phyloP scores from a whole-genome alignment of 2,329 filamentous ascomycete species.

The Alternaria panax region DNA sequence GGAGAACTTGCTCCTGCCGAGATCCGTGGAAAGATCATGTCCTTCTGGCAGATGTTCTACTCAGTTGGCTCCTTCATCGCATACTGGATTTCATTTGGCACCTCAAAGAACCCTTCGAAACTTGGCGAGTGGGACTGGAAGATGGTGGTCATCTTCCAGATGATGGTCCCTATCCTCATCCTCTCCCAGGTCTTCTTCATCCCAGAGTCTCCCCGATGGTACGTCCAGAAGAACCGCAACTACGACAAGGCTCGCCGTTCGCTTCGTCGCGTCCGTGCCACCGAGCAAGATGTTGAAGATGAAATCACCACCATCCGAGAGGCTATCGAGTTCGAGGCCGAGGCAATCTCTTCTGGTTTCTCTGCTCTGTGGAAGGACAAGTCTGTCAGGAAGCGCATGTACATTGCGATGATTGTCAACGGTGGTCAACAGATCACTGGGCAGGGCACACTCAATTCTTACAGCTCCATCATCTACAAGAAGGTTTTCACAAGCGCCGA shows the following conservation, averaged over 20 bases:
- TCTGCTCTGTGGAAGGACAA: constrained; percentile 73
- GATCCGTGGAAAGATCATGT: constrained; percentile 73
- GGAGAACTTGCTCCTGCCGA: constrained; percentile 70
- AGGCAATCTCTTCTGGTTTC: constrained; percentile 70
- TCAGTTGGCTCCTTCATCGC: constrained; percentile 70
- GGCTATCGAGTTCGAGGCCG: constrained; percentile 75
- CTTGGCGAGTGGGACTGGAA: constrained; percentile 78
- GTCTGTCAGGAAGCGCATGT: constrained; percentile 71
- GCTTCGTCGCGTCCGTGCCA: constrained; percentile 68
- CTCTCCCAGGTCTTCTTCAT: constrained; percentile 66
- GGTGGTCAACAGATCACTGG: constrained; percentile 75
- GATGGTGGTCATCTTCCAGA: constrained; percentile 75
- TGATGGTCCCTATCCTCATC: constrained; percentile 71
- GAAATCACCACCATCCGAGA: constrained; percentile 71
- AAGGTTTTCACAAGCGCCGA: constrained; percentile 66
- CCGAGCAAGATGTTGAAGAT: constrained; percentile 70
- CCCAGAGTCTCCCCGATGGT: constrained; percentile 73
- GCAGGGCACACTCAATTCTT: constrained; percentile 75
- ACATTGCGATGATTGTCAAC: constrained; percentile 71
- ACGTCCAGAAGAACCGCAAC: constrained; percentile 67
- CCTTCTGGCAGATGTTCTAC: constrained; percentile 74
- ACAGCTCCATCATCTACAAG: constrained; percentile 77
- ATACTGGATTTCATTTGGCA: constrained; percentile 69
- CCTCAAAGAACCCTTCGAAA: constrained; percentile 60
- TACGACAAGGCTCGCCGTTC: constrained; percentile 66